Percentiles rank a stretch among this genome's conserved stretches.
These are phyloP conservation scores for Tulasnella sp. DNA, from an alignment of 768 basidiomycete genomes.

Conservation along the genomic window DNA sequence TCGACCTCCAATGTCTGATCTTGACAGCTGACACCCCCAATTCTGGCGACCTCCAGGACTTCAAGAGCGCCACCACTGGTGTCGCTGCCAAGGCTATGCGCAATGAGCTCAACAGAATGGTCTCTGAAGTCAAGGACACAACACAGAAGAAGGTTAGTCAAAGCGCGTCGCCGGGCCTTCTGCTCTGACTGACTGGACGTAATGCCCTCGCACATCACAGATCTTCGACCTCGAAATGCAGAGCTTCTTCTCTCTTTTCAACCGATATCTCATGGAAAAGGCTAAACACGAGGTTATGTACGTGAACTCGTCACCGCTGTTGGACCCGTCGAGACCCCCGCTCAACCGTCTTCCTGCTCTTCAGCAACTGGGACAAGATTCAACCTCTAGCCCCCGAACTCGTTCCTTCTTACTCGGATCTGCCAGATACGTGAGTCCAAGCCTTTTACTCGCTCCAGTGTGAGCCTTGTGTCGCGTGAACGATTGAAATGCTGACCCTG, in stretches of 20 bases:
- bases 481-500: not conserved
- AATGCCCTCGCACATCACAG: conserved; percentile 35
- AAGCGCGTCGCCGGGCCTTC: not conserved
- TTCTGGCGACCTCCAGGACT: conserved; percentile 40
- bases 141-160: conserved; percentile 66
- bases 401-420: conserved; percentile 71
- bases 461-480: not conserved
- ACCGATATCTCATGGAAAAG: conserved; percentile 83
- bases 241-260: conserved; percentile 92
- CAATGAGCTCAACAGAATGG: conserved; percentile 94
- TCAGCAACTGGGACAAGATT: conserved; percentile 83
- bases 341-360: conserved; percentile 22
- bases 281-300: conserved; percentile 84
- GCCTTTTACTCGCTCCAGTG: not conserved
- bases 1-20: not conserved
- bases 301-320: conserved; percentile 27
- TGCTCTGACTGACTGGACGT: not conserved
- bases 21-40: not conserved
- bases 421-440: conserved; percentile 36
- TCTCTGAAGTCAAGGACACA: conserved; percentile 72
- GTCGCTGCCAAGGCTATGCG: conserved; percentile 94
- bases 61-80: conserved; percentile 95
- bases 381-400: conserved; percentile 79
- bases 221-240: conserved; percentile 94
- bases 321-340: not conserved